These are phyloP conservation scores for Lecanoromycetidae sp. DNA, from an alignment of 2,329 filamentous ascomycete genomes.

Conservation along the genomic window DNA sequence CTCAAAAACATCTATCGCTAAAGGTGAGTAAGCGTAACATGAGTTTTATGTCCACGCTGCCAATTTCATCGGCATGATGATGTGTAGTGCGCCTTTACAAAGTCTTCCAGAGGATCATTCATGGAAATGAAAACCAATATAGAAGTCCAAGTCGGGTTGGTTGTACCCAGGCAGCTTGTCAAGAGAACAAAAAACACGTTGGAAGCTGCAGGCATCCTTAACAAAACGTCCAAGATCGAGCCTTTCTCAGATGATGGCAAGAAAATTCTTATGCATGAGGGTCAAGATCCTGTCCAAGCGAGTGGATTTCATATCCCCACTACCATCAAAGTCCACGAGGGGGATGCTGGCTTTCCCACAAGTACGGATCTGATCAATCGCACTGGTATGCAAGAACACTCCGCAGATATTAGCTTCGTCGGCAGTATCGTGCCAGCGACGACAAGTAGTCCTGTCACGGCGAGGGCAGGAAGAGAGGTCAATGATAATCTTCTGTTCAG, in stretches of 20 bases:
- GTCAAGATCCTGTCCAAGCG: not conserved
- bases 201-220: not conserved
- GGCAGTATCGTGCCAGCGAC: too few relatives aligned
- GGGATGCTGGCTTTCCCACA: too few relatives aligned
- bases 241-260: slow-evolving; percentile 11
- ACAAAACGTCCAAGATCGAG: slow-evolving; percentile 10
- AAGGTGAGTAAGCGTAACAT: too few relatives aligned
- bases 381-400: not conserved
- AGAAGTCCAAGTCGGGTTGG: not conserved
- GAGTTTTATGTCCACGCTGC: too few relatives aligned
- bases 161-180: slow-evolving; percentile 6
- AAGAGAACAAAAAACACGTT: slow-evolving; percentile 12
- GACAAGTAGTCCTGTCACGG: too few relatives aligned
- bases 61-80: too few relatives aligned
- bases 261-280: not conserved
- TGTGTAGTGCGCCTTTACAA: not conserved
- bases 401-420: not conserved
- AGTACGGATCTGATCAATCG: not conserved
- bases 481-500: not conserved
- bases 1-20: too few relatives aligned
- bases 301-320: not conserved
- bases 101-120: too few relatives aligned
- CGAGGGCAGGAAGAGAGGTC: not conserved
- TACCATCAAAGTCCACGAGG: too few relatives aligned
- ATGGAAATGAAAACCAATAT: not conserved